These are phyloP conservation scores for Sicyos baderoa DNA, from an alignment of 306 rosid genomes.

Conservation along the genomic window DNA sequence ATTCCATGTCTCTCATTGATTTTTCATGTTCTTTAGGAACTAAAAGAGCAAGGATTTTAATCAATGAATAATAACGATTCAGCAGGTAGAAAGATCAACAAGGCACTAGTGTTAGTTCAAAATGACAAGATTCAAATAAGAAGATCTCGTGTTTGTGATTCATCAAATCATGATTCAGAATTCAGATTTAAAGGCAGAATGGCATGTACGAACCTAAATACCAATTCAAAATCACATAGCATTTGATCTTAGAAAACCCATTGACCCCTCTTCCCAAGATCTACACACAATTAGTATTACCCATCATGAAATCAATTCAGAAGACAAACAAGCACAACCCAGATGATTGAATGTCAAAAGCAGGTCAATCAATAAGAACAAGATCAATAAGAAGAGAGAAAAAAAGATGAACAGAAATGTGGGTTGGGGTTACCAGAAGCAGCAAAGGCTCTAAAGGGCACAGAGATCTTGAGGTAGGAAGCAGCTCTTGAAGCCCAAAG, in stretches of 20 bases:
- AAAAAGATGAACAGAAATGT: too few relatives aligned
- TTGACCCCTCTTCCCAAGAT: background rate
- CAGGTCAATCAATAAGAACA: too few relatives aligned
- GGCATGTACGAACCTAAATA: background rate
- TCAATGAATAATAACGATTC: background rate
- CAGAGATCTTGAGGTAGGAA: too few relatives aligned
- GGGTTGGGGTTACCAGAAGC: too few relatives aligned
- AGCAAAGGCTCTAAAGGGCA: too few relatives aligned
- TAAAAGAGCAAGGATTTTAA: too few relatives aligned
- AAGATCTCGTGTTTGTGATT: conserved; percentile 2
- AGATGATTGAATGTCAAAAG: too few relatives aligned
- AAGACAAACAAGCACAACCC: too few relatives aligned
- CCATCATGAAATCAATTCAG: background rate
- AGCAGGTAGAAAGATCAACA: background rate
- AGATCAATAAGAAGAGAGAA: too few relatives aligned
- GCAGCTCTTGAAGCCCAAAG: too few relatives aligned
- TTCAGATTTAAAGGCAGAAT: background rate
- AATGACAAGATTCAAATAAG: background rate
- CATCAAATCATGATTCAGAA: background rate
- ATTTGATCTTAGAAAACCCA: background rate
- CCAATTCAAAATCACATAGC: background rate
- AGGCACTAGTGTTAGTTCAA: background rate
- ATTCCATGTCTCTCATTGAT: too few relatives aligned
- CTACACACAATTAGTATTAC: background rate
- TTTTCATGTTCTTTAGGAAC: too few relatives aligned